Evolutionary conservation across 805 yeast genomes (phyloP), one percentile per base, ranked within the genome.

Genomic region (Wickerhamiella bombiphila): DNA sequence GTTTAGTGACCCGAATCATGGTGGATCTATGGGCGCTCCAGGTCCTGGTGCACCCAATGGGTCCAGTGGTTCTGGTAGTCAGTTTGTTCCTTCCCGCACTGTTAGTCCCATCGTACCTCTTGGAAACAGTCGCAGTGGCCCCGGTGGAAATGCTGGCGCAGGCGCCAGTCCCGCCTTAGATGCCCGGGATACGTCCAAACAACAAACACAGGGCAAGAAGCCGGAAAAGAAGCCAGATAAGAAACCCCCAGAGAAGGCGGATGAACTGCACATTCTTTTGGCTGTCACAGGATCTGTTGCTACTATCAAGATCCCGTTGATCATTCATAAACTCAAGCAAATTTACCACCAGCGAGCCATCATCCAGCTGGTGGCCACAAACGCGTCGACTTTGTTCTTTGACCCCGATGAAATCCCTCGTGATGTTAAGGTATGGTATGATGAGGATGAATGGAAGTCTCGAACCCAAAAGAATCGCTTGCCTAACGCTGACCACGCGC

Each of bases 221-320:
- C 33, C 29, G 15, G 36, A 24, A 13, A 24, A 24, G 26, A 24
- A 9, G 9, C 13, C 13, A 24, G 26, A 24, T 9, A 24, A 24
- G 26, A 9, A 9, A 24, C 11, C 9, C 9, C 26, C 26, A 24
- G 26, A 32, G 29, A 45, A 44, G 36, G 26, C 82, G 54, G 80
- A 76, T 32, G 86, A 85, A 53, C 66, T 82, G 40, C 98, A 91
- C 57, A 76, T 91, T 32, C 63, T 91, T 40, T 65, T 91, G 31
- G 98, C 93, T 15, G 93, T 93, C 15, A 82, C 97, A 1, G 98
- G 98, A 1, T 80, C 94, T 2, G 96, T 91, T 3, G 98, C 98
- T 4, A 82, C 97, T 2, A 83, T 91, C 45, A 91, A 91, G 57
- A 76, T 91, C 17, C 94, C 95, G 0, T 58, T 79, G 46, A 83